These are phyloP conservation scores for Saturnispora silvae DNA, from an alignment of 805 yeast species.

Conservation along the genomic window DNA sequence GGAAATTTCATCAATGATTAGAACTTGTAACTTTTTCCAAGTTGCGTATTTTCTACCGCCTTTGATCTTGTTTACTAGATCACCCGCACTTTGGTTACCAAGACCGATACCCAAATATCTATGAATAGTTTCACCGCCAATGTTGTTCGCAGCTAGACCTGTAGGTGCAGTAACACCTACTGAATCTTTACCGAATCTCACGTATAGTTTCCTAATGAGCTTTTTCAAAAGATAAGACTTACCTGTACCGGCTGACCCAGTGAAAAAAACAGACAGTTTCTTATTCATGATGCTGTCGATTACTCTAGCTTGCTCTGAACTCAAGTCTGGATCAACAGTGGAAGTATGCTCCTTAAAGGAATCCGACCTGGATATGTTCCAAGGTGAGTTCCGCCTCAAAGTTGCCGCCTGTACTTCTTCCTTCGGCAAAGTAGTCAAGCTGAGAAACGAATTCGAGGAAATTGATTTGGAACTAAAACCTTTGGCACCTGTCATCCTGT, in stretches of 20 bases:
- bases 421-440: not conserved
- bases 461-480: not conserved
- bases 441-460: slow-evolving; percentile 1
- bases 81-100: slow-evolving; percentile 36
- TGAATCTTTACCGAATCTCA: slow-evolving; percentile 32
- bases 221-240: slow-evolving; percentile 60
- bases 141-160: slow-evolving; percentile 89
- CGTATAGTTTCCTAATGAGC: slow-evolving; percentile 44
- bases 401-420: not conserved
- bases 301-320: slow-evolving; percentile 36
- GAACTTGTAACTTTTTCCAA: slow-evolving; percentile 62
- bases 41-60: slow-evolving; percentile 34
- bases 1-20: slow-evolving; percentile 86
- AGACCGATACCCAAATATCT: slow-evolving; percentile 80
- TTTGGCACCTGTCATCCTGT: slow-evolving; percentile 5
- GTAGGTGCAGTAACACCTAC: slow-evolving; percentile 94
- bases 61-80: slow-evolving; percentile 38
- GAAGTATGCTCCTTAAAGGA: slow-evolving; percentile 4
- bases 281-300: slow-evolving; percentile 41
- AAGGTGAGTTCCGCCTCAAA: slow-evolving; percentile 7
- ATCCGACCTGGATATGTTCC: slow-evolving; percentile 6
- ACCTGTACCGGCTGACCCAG: slow-evolving; percentile 88
- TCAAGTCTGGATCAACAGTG: slow-evolving; percentile 6
- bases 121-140: slow-evolving; percentile 85
- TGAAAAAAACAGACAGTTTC: slow-evolving; percentile 51